Base-by-base conservation (phyloP, 441 rosid species). In the Erodium texanum region DNA sequence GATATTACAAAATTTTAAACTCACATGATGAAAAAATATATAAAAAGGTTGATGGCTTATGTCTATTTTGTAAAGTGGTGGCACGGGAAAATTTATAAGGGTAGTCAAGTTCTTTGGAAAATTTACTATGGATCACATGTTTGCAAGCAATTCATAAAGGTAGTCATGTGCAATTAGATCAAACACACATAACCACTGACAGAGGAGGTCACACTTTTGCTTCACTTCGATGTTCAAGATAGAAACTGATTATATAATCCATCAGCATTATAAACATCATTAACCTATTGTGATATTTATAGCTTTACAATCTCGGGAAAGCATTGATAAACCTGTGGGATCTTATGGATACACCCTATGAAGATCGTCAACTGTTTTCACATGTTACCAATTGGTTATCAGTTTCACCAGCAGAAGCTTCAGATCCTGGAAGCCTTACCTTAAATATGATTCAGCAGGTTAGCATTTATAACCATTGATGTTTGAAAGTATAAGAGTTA, bases 281-380 rank as follows among this genome's bases (percentile, higher is more conserved):
- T 29, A 64, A 70, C 9, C 18, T 76, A 45, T 69, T 62, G 29
- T 70, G 14, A 27, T 70, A 65, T 45, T 81, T 73, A 79, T 93
- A 94, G 99, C 86, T 94, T 72, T 93, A 92, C 58, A 81, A 83
- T 68, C 89, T 92, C 66, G 96, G 94, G 74, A 88, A 82, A 78
- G 88, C 82, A 68, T 77, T 92, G 73, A 85, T 80, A 15, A 80
- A 90, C 74, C 75, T 92, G 76, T 92, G 99, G 97, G 81, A 88
- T 76, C 92, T 92, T 36, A 92, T 90, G 94, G 98, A 82, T 76
- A 81, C 96, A 23, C 83, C 91, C 29, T 74, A 79, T 50, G 81
- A 76, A 79, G 99, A 92, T 66, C 85, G 93, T 64, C 82, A 73
- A 58, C 73, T 62, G 64, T 87, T 83, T 78, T 75, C 87, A 59